Base-by-base conservation (phyloP, 2,329 filamentous ascomycete genomes). In the Paraphoma sp. region DNA sequence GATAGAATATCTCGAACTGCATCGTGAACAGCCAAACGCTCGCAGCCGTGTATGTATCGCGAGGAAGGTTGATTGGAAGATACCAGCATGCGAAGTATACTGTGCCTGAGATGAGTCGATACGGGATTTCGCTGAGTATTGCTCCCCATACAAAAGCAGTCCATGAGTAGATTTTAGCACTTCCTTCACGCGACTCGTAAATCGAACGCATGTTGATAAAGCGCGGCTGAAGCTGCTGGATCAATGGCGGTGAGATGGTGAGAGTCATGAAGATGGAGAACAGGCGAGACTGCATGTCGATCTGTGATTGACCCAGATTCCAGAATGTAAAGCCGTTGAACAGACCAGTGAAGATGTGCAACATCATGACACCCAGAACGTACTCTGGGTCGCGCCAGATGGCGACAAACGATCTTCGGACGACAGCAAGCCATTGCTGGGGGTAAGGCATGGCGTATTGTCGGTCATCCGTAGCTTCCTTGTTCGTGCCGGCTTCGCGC, bases 141-240 rank as follows among this genome's bases (percentile, higher is more conserved):
- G 84, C 83, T 0, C 85, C 88, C 2, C 86, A 87, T 0, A 86
- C 84, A 76, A 90, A 91, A 0, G 89, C 88, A 12, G 84, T 76
- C 90, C 90, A 93, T 1, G 86, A 88, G 76, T 94, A 95, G 28
- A 92, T 92, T 73, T 92, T 92, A 14, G 89, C 86, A n/a, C 86
- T 90, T 47, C 87, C 84, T 73, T 95, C 91, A 5, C 91, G 84
- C 1, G 84, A 86, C 71, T 89, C 79, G 77, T 91, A 95, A 28
- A 94, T 81, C 31, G 84, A 81, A 4, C 89, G 83, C 44, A 86
- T 84, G 56, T 84, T 80, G 49, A 92, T 78, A 70, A 89, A 93
- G 5, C 86, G 84, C 0, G 91, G 91, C 68, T 93, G 89, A 0
- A 93, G 81, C 65, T 93, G 90, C 66, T 93, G 89, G 55, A 93